phyloP scores from a whole-genome alignment of 306 rosid genomes.

The Gastrolobium villosum region DNA sequence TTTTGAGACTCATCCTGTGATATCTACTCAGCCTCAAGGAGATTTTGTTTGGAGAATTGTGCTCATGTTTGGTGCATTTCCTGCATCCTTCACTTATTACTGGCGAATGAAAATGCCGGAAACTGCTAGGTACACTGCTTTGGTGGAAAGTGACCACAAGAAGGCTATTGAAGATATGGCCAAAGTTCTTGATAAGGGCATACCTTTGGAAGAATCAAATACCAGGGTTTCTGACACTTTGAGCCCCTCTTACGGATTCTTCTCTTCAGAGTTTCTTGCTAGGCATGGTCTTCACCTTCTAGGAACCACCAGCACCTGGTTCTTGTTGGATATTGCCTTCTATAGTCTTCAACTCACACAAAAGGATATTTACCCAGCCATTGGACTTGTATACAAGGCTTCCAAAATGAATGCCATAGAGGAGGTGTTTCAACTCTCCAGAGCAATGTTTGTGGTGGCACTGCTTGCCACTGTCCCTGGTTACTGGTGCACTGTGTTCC shows the following conservation, averaged over 20 bases:
- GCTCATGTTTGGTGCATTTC: slow-evolving; percentile 74
- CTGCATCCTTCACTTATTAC: slow-evolving; percentile 62
- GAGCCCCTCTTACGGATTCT: slow-evolving; percentile 54
- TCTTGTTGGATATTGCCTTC: slow-evolving; percentile 75
- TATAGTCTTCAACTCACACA: slow-evolving; percentile 69
- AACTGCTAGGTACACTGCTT: slow-evolving; percentile 74
- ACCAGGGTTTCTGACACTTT: neutral
- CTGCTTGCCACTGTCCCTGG: slow-evolving; percentile 74
- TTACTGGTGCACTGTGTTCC: slow-evolving; percentile 73
- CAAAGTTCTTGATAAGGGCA: slow-evolving; percentile 57
- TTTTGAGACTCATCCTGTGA: slow-evolving; percentile 37
- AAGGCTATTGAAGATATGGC: slow-evolving; percentile 70
- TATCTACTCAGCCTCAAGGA: slow-evolving; percentile 60
- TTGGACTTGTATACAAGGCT: slow-evolving; percentile 62
- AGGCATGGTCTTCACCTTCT: slow-evolving; percentile 68
- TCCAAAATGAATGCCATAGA: slow-evolving; percentile 69
- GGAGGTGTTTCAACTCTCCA: slow-evolving; percentile 69
- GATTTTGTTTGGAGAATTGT: slow-evolving; percentile 77
- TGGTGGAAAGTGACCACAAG: slow-evolving; percentile 64
- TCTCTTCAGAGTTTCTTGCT: slow-evolving; percentile 56
- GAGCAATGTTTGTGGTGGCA: slow-evolving; percentile 71
- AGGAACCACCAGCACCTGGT: slow-evolving; percentile 77
- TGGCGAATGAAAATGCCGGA: slow-evolving; percentile 75
- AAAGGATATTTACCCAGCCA: slow-evolving; percentile 72
- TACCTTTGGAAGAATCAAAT: slow-evolving; percentile 29